Base-by-base conservation (phyloP, 2,329 filamentous ascomycete species). In the Paraphaeosphaeria minitans region DNA sequence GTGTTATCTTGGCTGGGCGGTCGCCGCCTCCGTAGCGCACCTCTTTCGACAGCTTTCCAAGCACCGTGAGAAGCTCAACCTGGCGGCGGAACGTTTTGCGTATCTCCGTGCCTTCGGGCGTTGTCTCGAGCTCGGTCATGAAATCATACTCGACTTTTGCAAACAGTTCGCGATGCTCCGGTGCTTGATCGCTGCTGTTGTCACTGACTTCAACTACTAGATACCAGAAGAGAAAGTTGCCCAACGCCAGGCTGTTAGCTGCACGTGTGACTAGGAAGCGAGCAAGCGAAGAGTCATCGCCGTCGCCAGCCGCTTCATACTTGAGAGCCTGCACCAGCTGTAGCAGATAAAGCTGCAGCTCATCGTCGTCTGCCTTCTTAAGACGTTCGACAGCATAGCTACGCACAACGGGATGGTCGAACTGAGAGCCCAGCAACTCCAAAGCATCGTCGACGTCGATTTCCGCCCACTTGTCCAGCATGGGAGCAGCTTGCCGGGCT, bases 181-280 rank as follows among this genome's bases (percentile, higher is more conserved):
- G 82, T 22, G 87, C 84, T 67, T 93, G 91, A 45, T 92, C 89
- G 3, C 87, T 87, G 64, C 90, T 93, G 41, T 79, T 77, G 74
- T 97, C 94, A 67, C 96, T 92, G 66, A 93, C 96, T 78, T 99
- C 96, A 1, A 99, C 95, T 88, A 97, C 97, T 2, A 99, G 83
- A 76, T 98, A 99, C 95, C 95, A 99, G 75, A 97, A 92, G 55
- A 99, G 87, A 78, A 96, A 97, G 74, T 96, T 99, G 31, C 94
- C 95, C 1, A 99, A 84, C 59, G 90, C 89, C 70, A 97, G 91
- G 71, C 96, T 98, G 61, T 89, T 87, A 14, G 91, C 90, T 3
- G 95, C 96, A 37, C 95, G 87, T 1, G 90, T 87, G 56, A 99
- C 95, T 3, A 99, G 82, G 72, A 99, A 99, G 24, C 86, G 87